Evolutionary conservation across 2,329 filamentous ascomycete genomes (phyloP), one percentile per base, ranked within the genome.

Genomic region (Sporothrix luriei): DNA sequence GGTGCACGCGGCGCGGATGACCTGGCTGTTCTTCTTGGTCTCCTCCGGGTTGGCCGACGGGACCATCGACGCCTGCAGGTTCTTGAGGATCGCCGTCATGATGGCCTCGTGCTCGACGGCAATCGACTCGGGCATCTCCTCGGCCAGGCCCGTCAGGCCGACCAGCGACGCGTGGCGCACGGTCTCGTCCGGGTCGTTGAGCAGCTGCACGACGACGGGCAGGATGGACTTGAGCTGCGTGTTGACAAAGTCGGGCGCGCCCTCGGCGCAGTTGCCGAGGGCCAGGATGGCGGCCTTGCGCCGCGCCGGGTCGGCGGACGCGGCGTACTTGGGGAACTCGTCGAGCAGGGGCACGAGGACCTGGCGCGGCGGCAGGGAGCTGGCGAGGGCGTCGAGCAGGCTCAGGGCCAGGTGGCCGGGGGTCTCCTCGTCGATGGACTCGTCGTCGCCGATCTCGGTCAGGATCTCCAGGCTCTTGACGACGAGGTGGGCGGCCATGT

Each of bases 231-330:
- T 86, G 72, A 98, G 87, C 81, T 99, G 95, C 24, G 94, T 97
- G 73, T 92, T 93, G 77, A 98, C 93, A 81, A 98, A 99, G 79
- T 99, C 95, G 19, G 95, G 95, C 40, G 95, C 94, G 75, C 95
- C 95, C 83, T 98, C 95, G 68, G 97, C 94, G 75, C 92, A 94
- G 83, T 94, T 96, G 71, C 94, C 94, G 5, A 99, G 87, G 64
- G 94, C 91, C 72, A 98, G 85, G 77, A 98, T 95, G 80, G 92
- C 94, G 68, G 94, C 94, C 80, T 94, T 91, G 71, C 94, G 90
- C 82, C 91, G 91, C 75, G 92, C 89, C 48, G 93, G 86, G 76
- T 96, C 87, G 71, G 85, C 81, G 77, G 88, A 90, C 75, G 86
- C 86, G 74, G 94, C 92, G 77, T 95, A 97, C 74, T 87, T 87